Base-by-base conservation (phyloP, 805 yeast genomes). In the Peterozyma toletana region DNA sequence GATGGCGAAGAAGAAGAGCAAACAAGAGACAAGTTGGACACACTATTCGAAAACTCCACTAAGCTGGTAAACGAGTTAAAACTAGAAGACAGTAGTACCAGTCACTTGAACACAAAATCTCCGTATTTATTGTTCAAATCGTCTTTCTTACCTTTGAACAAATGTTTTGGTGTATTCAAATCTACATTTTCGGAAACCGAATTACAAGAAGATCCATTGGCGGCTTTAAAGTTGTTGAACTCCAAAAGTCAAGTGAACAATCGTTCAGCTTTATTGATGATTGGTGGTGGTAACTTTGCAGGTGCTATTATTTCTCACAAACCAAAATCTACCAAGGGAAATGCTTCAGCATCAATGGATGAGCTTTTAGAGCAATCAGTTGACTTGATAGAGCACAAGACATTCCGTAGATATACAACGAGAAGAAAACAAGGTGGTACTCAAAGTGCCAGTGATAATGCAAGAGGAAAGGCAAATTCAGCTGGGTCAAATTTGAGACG, bases 231-330 rank as follows among this genome's bases (percentile, higher is more conserved):
- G 29, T 39, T 52, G 30, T 72, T 73, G 72, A 68, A 54, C 45
- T 43, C 33, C 11, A 39, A 21, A 5, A 38, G 45, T 10, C 49
- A 44, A 49, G 10, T 40, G 2, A 48, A 54, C 0, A 64, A 66
- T 3, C 71, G 71, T 38, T 86, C 96, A 5, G 95, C 95, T 0
- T 61, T 93, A 11, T 76, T 93, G 52, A 87, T 93, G 96, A 77
- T 93, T 42, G 97, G 97, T 13, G 97, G 98, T 37, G 99, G 99
- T 36, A 97, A 93, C 64, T 93, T 93, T 68, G 96, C 98, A 0
- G 99, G 93, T 15, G 96, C 96, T 0, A 84, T 93, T 37, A 71
- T 93, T 9, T 78, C 88, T 1, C 97, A 90, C 55, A 69, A 69
- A 40, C 82, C 77, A 18, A 66, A 68, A 41, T 68, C 67, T 35